Conservation (phyloP, 495 filamentous ascomycete genomes). For the Aspergillus avenaceus region DNA sequence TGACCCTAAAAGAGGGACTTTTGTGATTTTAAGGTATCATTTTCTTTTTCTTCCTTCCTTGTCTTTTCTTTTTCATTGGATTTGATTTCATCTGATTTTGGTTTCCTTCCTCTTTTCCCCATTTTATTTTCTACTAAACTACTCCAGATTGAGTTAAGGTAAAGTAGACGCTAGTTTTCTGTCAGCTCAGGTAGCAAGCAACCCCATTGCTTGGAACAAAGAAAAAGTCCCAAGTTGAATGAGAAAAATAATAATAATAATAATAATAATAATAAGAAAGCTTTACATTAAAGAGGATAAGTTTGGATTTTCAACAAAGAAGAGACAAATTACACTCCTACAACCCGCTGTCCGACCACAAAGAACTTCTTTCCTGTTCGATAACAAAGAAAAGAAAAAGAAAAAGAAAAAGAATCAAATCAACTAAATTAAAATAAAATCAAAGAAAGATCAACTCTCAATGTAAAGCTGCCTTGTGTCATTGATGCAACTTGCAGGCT, state of each 20-base stretch:
- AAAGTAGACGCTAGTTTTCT: background rate
- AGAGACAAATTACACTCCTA: background rate
- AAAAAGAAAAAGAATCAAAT: background rate
- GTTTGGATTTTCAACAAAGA: background rate
- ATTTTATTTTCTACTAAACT: too few species aligned
- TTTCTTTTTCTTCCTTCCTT: too few species aligned
- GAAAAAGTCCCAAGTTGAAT: constrained; percentile 3
- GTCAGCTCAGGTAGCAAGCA: background rate
- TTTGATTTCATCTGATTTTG: too few species aligned
- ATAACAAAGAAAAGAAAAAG: background rate
- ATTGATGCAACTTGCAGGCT: constrained; percentile 11
- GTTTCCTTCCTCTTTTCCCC: too few species aligned
- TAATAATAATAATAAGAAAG: constrained; percentile 10
- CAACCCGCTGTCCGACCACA: background rate
- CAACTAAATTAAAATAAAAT: background rate
- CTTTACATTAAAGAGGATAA: background rate
- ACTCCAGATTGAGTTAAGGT: background rate
- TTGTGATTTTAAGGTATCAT: background rate
- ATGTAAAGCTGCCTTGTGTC: background rate
- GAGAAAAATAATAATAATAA: constrained; percentile 9
- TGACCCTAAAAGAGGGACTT: background rate
- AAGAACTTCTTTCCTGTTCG: background rate
- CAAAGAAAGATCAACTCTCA: background rate
- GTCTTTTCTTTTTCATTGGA: too few species aligned
- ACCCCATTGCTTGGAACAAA: background rate